These are phyloP conservation scores for Cyberlindnera mrakii DNA, from an alignment of 805 yeast species.

Conservation along the genomic window DNA sequence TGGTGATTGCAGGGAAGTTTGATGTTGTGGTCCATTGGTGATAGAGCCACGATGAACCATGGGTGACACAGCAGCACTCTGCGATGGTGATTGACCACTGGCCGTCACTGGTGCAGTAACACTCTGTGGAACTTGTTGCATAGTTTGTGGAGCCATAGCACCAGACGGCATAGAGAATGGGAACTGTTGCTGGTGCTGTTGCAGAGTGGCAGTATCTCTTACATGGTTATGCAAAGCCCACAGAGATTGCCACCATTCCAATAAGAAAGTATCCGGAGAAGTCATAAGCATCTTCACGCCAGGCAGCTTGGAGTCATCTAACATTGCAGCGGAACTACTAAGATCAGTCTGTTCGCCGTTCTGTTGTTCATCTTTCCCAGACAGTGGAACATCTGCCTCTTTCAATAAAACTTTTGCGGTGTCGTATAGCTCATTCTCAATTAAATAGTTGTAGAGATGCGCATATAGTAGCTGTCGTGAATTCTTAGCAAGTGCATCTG, in stretches of 20 bases:
- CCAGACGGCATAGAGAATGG: neutral
- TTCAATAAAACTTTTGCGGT: conserved; percentile 42
- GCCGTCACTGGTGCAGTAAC: neutral
- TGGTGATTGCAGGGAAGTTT: conserved; percentile 18
- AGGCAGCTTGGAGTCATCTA: conserved; percentile 19
- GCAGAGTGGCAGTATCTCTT: conserved; percentile 24
- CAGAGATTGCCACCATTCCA: conserved; percentile 53
- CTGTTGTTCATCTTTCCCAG: conserved; percentile 12
- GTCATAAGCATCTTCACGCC: conserved; percentile 36
- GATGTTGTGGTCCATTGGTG: conserved; percentile 3
- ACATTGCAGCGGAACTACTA: neutral
- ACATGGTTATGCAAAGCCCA: conserved; percentile 45
- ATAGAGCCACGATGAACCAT: conserved; percentile 1
- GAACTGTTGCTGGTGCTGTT: conserved; percentile 1
- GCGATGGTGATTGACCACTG: neutral
- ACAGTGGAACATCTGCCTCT: conserved; percentile 38
- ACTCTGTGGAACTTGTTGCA: neutral
- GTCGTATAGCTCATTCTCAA: conserved; percentile 40
- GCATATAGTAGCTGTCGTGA: conserved; percentile 46
- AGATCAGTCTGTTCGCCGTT: neutral
- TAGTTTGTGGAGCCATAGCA: neutral
- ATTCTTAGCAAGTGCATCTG: conserved; percentile 41
- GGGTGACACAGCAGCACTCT: neutral
- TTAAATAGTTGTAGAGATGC: conserved; percentile 44
- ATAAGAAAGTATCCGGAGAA: conserved; percentile 39